Base-by-base conservation (phyloP, 1,284 basidiomycete species). In the Ustilago trichophora region DNA sequence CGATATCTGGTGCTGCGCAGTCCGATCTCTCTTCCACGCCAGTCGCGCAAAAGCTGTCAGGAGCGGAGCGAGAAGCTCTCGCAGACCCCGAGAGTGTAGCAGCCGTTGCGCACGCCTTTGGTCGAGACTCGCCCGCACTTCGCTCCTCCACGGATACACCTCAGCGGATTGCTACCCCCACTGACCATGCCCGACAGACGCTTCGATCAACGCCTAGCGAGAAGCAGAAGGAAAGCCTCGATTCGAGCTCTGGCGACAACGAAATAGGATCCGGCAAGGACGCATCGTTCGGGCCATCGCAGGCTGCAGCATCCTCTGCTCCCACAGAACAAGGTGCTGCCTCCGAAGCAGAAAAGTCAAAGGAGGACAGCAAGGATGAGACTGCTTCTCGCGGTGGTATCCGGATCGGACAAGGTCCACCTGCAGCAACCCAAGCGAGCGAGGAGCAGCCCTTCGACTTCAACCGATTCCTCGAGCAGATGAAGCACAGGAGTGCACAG, bases 401-500 rank as follows among this genome's bases (percentile, higher is more conserved):
- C 24, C 55, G 49, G 21, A 73, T 76, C 40, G 75, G 75, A 22
- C 75, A 76, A 34, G 75, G 75, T 0, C 73, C 75, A 13, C 75
- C 75, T 22, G 72, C 73, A 3, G 26, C 62, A 4, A 67, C 72
- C 0, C 64, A 60, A 31, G 69, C 73, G 19, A 63, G 48, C 35
- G 73, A 76, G 48, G 78, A 80, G 50, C 54, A 67, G 22, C 79
- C 75, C 0, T 81, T 81, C 43, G 78, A 80, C 38, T 81, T 81
- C 49, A 81, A 81, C 25, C 72, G 76, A 19, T 81, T 81, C 55
- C 62, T 81, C 25, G 79, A 80, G 53, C 79, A 81, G 63, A 80
- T 81, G 79, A 76, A 75, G 53, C 76, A 79, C 43, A 48, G 69
- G 13, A 77, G 74, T 43, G 79, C 79, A 0, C 52, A 67, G 24